Base-by-base conservation (phyloP, 2,329 filamentous ascomycete genomes). In the Monilinia aucupariae region DNA sequence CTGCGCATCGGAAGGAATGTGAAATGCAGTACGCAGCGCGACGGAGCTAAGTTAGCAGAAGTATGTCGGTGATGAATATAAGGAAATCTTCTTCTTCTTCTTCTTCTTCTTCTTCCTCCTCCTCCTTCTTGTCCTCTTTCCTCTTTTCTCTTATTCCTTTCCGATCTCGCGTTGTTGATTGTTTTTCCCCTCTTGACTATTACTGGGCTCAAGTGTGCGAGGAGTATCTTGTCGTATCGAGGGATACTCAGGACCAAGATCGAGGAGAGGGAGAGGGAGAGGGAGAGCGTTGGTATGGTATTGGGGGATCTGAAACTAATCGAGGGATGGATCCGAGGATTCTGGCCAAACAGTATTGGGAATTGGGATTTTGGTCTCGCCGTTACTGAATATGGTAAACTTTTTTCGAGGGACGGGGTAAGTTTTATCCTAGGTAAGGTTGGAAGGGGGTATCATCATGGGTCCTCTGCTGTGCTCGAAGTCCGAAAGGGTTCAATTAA, bases 1-100 rank as follows among this genome's bases (percentile, higher is more conserved):
- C 48, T 41, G 61, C 54, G 61, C 61, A 63, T 63, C 51, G 52
- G 61, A 32, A 58, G 39, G 48, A 58, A 37, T 61, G 51, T 41
- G 60, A 51, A 58, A 49, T 59, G 25, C 45, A 45, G 34, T 59
- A 37, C 32, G 8, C 32, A 25, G 47, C 47, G 34, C 47, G 56
- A 59, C 34, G 30, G 12, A 30, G 43, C 47, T 37, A 30, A 39
- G 34, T 50, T 39, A 59, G 43, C 30, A 51, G 50, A 59, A n/a
- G 45, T 27, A 59, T 59, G 56, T 59, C 43, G 56, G 32, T 22
- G 32, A 59, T 59, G 10, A 22, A 51, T 51, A 49, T 30, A 49
- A 17, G 13, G 54, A 47, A 58, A 58, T 25, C 41, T 25, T 41
- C 41, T 58, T 58, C 54, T 47, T 58, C 43, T 47, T 34, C 47